phyloP scores from a whole-genome alignment of 2,329 filamentous ascomycete species.

The Coniochaeta sp. region DNA sequence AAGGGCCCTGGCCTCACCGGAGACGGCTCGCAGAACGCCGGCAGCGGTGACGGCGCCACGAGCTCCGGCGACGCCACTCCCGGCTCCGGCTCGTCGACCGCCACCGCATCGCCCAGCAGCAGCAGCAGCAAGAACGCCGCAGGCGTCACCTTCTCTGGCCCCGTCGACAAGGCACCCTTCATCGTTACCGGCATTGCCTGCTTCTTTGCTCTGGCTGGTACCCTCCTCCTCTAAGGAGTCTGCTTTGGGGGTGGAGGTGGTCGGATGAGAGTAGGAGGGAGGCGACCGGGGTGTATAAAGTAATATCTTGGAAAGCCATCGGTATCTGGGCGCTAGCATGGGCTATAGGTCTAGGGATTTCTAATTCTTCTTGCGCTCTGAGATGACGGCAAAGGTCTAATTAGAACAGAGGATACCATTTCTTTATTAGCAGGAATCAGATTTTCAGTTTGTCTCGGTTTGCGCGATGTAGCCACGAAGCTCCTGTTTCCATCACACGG shows the following conservation, averaged over 20 bases:
- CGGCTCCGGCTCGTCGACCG: slow-evolving; percentile 29
- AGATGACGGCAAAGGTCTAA: background rate
- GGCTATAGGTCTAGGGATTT: background rate
- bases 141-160: slow-evolving; percentile 19
- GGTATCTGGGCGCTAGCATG: background rate
- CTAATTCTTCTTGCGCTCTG: background rate
- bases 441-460: background rate
- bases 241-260: background rate
- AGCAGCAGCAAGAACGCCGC: slow-evolving; percentile 24
- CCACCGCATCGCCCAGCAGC: slow-evolving; percentile 20
- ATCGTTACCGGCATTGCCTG: slow-evolving; percentile 24
- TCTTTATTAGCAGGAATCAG: background rate
- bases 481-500: too few species aligned
- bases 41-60: slow-evolving; percentile 26
- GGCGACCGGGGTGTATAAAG: background rate
- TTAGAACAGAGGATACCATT: background rate
- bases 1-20: slow-evolving; percentile 45
- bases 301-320: background rate
- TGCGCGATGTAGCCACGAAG: background rate
- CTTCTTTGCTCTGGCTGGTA: slow-evolving; percentile 28
- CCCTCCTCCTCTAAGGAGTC: slow-evolving; percentile 27
- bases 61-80: slow-evolving; percentile 34
- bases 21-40: slow-evolving; percentile 45
- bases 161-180: slow-evolving; percentile 30
- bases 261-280: background rate